A percentile compares a stretch with the other conserved stretches of the same genome.
Conservation (phyloP, 257 asterid species). For the Echium plantagineum region DNA sequence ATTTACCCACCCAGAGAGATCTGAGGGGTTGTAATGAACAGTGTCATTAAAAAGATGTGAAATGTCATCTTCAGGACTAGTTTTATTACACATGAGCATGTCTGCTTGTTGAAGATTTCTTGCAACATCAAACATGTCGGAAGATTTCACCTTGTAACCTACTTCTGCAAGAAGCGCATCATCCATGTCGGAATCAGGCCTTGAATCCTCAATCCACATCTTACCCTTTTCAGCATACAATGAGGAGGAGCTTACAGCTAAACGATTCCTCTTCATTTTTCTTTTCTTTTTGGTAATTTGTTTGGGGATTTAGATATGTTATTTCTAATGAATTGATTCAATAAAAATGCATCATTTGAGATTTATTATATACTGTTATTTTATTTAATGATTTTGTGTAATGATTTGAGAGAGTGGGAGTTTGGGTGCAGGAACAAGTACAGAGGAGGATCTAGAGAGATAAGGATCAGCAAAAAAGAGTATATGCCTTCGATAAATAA, state of each 20-base stretch:
- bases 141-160: constrained; percentile 65
- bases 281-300: too few species aligned
- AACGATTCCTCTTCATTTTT: not conserved
- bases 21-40: constrained; percentile 67
- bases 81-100: constrained; percentile 53
- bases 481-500: not conserved
- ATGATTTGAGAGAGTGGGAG: not conserved
- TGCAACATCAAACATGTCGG: constrained; percentile 83
- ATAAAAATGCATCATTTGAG: not conserved
- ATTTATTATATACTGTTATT: too few species aligned
- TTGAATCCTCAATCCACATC: constrained; percentile 43
- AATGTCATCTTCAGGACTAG: constrained; percentile 41
- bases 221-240: constrained; percentile 23
- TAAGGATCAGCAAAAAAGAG: not conserved
- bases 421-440: not conserved
- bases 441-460: not conserved
- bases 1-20: constrained; percentile 66
- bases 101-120: constrained; percentile 66
- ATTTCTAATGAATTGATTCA: not conserved
- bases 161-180: constrained; percentile 68
- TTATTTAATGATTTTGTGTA: not conserved
- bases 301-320: not conserved
- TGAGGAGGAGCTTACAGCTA: not conserved
- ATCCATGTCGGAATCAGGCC: constrained; percentile 61
- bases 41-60: constrained; percentile 31